Evolutionary conservation across 139 green algal species (phyloP).

Genomic region (Desmodesmus armatus): DNA sequence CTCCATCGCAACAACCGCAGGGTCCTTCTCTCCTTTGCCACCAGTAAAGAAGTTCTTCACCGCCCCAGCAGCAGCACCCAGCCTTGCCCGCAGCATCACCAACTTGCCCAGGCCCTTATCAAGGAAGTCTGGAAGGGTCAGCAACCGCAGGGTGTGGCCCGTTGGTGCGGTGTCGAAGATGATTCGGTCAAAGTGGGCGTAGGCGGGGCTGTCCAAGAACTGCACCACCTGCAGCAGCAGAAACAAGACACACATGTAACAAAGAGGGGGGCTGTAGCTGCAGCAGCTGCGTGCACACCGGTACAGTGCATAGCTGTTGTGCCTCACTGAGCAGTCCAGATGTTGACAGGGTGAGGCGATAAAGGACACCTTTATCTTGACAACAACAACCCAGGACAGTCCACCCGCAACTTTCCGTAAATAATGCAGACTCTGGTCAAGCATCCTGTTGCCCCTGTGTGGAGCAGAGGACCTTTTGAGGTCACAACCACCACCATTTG

Average conservation of each 20-base stretch:
- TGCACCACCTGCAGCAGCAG: slow-evolving; percentile 78
- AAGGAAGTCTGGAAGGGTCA: slow-evolving; percentile 97
- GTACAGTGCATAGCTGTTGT: too few relatives aligned
- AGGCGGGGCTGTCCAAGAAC: slow-evolving; percentile 87
- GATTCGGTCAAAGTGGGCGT: slow-evolving; percentile 92
- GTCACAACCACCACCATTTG: too few relatives aligned
- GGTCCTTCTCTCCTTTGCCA: slow-evolving; percentile 68
- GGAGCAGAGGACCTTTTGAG: too few relatives aligned
- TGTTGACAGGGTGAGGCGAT: too few relatives aligned
- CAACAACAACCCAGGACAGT: too few relatives aligned
- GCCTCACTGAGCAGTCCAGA: too few relatives aligned
- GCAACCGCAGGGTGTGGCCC: slow-evolving; percentile 96
- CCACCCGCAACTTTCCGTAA: too few relatives aligned
- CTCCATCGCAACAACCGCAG: slow-evolving; percentile 82
- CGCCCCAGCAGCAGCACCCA: slow-evolving; percentile 60
- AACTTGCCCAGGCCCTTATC: slow-evolving; percentile 69
- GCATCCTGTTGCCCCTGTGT: too few relatives aligned
- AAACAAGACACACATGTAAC: not conserved
- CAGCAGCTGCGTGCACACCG: not conserved
- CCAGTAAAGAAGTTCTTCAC: slow-evolving; percentile 92
- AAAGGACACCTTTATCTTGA: too few relatives aligned
- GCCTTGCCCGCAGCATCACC: slow-evolving; percentile 86
- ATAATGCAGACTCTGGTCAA: too few relatives aligned
- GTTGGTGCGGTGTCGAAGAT: slow-evolving; percentile 99
- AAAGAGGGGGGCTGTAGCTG: not conserved